Evolutionary conservation across 495 filamentous ascomycete genomes (phyloP).

Genomic region (Evansstolkia leycettana): DNA sequence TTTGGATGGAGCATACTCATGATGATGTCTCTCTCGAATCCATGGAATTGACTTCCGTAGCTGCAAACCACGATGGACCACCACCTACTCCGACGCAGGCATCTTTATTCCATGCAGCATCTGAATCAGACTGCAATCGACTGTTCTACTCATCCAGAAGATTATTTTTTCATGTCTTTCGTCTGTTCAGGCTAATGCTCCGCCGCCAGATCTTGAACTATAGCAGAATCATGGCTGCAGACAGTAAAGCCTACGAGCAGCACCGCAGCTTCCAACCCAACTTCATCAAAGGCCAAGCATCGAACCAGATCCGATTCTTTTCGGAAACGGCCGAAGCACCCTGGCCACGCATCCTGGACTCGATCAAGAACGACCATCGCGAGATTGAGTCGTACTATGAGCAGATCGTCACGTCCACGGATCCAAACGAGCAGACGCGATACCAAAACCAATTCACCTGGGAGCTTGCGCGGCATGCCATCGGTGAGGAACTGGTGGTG

Average conservation of each 20-base stretch:
- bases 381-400: slow-evolving; percentile 46
- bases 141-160: no score
- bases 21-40: no score
- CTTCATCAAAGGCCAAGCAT: neutral
- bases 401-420: slow-evolving; percentile 34
- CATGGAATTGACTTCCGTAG: no score
- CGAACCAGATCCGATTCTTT: neutral
- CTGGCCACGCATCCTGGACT: neutral
- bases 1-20: no score
- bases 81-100: no score
- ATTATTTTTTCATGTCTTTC: no score
- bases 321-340: neutral
- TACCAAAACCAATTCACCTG: slow-evolving; percentile 55
- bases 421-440: slow-evolving; percentile 36
- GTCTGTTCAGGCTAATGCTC: no score
- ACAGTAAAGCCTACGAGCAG: neutral
- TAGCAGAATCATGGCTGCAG: neutral
- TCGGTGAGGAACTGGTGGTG: slow-evolving; percentile 48
- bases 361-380: slow-evolving; percentile 44
- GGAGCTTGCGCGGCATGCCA: slow-evolving; percentile 46
- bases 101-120: no score
- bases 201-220: neutral
- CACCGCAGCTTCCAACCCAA: neutral
- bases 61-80: no score
- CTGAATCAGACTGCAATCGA: no score